These are phyloP conservation scores for Mortierella claussenii DNA, from an alignment of 192 early-diverging fungal genomes.

Conservation along the genomic window DNA sequence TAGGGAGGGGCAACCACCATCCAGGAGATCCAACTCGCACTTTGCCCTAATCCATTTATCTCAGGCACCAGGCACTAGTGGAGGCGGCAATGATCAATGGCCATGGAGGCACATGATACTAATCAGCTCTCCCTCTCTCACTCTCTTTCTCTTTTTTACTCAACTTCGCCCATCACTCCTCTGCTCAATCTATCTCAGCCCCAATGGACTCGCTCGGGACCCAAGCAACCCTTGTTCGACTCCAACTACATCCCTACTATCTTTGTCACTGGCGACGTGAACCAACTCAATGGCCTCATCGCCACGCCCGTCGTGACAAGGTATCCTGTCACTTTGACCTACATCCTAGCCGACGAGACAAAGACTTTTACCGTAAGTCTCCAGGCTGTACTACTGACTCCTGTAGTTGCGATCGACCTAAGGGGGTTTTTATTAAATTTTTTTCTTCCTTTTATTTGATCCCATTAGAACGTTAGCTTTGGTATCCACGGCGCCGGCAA, in stretches of 20 bases:
- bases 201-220: conserved; percentile 54
- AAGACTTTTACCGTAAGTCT: conserved; percentile 49
- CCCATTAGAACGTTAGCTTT: conserved; percentile 44
- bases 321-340: conserved; percentile 41
- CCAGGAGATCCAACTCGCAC: too few species aligned
- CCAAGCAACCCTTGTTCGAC: conserved; percentile 51
- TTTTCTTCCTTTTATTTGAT: neutral
- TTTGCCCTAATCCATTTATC: neutral
- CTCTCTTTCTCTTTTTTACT: too few species aligned
- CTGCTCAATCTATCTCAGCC: conserved; percentile 16
- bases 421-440: too few species aligned
- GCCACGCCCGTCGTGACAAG: conserved; percentile 13
- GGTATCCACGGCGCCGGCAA: conserved; percentile 60
- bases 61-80: neutral
- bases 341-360: conserved; percentile 50
- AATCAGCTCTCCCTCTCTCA: too few species aligned
- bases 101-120: too few species aligned
- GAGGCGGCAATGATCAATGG: too few species aligned
- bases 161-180: neutral
- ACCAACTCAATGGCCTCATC: conserved; percentile 31
- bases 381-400: too few species aligned
- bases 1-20: neutral
- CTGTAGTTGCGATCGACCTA: too few species aligned
- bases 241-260: conserved; percentile 59
- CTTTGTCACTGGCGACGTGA: conserved; percentile 45